A percentile compares a stretch with the other conserved stretches of the same genome.
phyloP scores from a whole-genome alignment of 2,329 filamentous ascomycete species.

The Pestalotiopsis sp. region DNA sequence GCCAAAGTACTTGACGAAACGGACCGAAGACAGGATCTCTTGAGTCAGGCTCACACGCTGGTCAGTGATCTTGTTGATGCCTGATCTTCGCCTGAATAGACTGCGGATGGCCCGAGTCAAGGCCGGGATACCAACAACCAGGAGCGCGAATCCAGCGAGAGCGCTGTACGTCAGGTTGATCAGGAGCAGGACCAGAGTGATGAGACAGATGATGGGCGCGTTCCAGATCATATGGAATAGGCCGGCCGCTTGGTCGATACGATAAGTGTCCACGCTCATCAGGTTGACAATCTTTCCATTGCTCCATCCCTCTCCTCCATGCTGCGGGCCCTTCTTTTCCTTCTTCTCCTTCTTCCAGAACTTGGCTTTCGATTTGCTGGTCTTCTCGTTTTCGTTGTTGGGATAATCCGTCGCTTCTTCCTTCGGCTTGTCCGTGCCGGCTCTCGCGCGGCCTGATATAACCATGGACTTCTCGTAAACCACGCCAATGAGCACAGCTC shows the following conservation, averaged over 20 bases:
- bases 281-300: conserved; percentile 91
- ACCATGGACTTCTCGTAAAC: conserved; percentile 94
- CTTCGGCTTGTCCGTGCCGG: conserved; percentile 62
- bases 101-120: conserved; percentile 77
- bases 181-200: conserved; percentile 79
- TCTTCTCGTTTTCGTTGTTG: conserved; percentile 45
- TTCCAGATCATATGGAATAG: conserved; percentile 94
- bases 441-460: conserved; percentile 84
- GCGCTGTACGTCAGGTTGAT: conserved; percentile 91
- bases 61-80: conserved; percentile 93
- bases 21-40: conserved; percentile 86
- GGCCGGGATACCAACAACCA: conserved; percentile 77
- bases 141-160: conserved; percentile 81
- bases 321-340: conserved; percentile 41
- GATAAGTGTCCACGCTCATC: conserved; percentile 95
- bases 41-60: conserved; percentile 89
- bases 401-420: conserved; percentile 43
- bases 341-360: conserved; percentile 32
- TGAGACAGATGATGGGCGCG: conserved; percentile 74
- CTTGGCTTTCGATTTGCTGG: conserved; percentile 42
- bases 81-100: conserved; percentile 73
- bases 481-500: conserved; percentile 79
- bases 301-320: conserved; percentile 81
- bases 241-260: conserved; percentile 84
- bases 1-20: conserved; percentile 96